A percentile compares a stretch with the other conserved stretches of the same genome.
Conservation (phyloP, 2,329 filamentous ascomycete species). For the Venturia nashicola region DNA sequence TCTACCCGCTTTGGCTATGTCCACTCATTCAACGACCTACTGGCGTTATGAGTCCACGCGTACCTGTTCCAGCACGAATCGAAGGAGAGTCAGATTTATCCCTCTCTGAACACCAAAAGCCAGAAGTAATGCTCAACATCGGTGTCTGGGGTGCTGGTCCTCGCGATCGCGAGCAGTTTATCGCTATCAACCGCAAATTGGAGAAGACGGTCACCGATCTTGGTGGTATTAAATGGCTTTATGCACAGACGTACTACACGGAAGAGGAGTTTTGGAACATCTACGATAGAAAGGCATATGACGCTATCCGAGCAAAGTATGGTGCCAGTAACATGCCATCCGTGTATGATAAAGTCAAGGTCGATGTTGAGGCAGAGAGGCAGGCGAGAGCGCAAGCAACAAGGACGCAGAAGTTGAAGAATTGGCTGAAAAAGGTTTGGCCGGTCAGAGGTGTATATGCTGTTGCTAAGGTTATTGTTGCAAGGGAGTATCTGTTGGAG, state of each 20-base stretch:
- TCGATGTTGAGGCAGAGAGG: conserved; percentile 21
- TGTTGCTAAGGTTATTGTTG: conserved; percentile 3
- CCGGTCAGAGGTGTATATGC: conserved; percentile 5
- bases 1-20: conserved; percentile 38
- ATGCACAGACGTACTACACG: conserved; percentile 56
- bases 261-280: conserved; percentile 56
- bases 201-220: conserved; percentile 47
- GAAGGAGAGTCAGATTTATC: not conserved
- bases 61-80: not conserved
- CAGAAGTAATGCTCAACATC: conserved; percentile 41
- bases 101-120: not conserved
- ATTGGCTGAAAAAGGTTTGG: conserved; percentile 1
- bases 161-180: conserved; percentile 31
- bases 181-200: conserved; percentile 45
- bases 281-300: conserved; percentile 49
- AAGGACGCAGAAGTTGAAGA: conserved; percentile 4
- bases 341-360: conserved; percentile 57
- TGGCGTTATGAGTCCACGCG: conserved; percentile 6
- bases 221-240: conserved; percentile 57
- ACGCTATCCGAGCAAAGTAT: conserved; percentile 46
- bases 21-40: conserved; percentile 19
- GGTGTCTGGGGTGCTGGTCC: conserved; percentile 48
- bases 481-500: conserved; percentile 10
- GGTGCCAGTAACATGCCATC: conserved; percentile 46
- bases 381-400: conserved; percentile 10